Evolutionary conservation across 2,329 filamentous ascomycete genomes (phyloP), one percentile per base, ranked within the genome.

Genomic region (Alternaria triticimaculans): DNA sequence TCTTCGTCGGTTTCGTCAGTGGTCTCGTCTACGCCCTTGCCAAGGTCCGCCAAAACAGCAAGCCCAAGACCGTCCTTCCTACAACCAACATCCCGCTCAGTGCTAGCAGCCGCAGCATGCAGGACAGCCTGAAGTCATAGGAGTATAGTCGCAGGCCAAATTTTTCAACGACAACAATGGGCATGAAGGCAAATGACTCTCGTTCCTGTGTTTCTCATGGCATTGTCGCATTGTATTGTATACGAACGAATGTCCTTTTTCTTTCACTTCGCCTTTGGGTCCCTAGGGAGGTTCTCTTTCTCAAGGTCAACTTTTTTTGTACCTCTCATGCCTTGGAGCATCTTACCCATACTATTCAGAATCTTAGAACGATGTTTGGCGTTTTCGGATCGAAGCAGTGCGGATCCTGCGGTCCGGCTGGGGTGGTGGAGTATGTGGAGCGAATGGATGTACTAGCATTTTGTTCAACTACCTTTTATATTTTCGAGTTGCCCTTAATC

Each of bases 21-120:
- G 96, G 96, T 70, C 88, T 98, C 59, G 92, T 99, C 21, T 99
- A 97, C 73, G 87, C 96, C 5, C 87, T 94, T 75, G 90, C 93
- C 69, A 96, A 96, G 86, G 86, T 97, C 69, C 90, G 92, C 81
- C 92, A 97, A 81, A 89, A 88, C 61, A 87, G 86, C 71, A 85
- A 88, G 74, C 85, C 90, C 82, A 89, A 87, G 74, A 84, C 87
- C 20, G 82, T 92, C 56, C 88, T 94, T 43, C 93, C 91, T 3
- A 87, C 87, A 21, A 85, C 83, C 50, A 87, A 91, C 73, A 84
- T 88, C 48, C 88, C 88, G 1, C 91, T 96, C 83, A 97, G 94
- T 80, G 93, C 95, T 23, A 97, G 94, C 84, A 91, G 92, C 68
- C 90, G 94, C 82, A 97, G 94, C 84, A 93, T 90, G 87, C 88